These are phyloP conservation scores for Cercospora sp. DNA, from an alignment of 2,329 filamentous ascomycete species.

Conservation along the genomic window DNA sequence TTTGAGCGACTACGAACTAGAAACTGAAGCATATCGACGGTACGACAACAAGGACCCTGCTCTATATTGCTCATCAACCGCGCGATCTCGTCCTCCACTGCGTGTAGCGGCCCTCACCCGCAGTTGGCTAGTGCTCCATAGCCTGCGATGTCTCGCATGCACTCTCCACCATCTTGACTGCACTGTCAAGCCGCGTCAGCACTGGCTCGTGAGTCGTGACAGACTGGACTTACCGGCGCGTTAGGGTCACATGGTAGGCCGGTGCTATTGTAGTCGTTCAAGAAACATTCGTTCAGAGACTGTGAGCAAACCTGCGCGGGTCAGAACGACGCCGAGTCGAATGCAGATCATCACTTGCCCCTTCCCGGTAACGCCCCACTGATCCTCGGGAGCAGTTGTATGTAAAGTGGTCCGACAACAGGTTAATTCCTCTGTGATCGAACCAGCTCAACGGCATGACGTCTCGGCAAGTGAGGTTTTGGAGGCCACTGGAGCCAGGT, in stretches of 20 bases:
- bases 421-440: not conserved
- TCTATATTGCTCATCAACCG: not conserved
- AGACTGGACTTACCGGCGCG: not conserved
- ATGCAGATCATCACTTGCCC: not conserved
- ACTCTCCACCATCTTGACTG: not conserved
- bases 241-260: not conserved
- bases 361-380: not conserved
- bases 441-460: not conserved
- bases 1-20: not conserved
- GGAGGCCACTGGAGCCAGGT: not conserved
- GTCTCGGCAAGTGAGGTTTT: not conserved
- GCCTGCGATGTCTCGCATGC: not conserved
- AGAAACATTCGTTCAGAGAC: not conserved
- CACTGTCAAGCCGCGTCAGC: not conserved
- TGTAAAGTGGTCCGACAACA: not conserved
- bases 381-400: not conserved
- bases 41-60: not conserved
- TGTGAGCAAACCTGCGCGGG: not conserved
- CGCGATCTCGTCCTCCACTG: not conserved
- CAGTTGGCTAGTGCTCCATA: not conserved
- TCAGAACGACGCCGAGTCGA: not conserved
- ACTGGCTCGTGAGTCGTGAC: not conserved
- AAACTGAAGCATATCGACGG: not conserved
- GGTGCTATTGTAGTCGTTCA: not conserved
- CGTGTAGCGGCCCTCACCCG: not conserved